Conservation (phyloP, 805 yeast genomes). For the Schwanniomyces yamadae region DNA sequence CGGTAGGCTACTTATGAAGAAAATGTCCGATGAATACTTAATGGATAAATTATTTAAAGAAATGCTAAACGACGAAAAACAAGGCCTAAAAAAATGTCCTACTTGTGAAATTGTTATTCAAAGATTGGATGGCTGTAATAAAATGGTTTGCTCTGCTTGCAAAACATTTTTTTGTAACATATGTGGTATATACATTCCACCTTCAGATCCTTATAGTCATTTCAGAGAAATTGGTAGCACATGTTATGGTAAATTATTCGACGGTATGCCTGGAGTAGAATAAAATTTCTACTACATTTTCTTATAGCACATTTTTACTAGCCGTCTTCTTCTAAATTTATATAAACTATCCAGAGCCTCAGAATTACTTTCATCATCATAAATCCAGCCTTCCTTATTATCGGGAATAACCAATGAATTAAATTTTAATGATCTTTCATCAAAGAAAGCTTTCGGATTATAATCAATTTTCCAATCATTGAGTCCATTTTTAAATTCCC, state of each 20-base stretch:
- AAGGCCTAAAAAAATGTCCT: slow-evolving; percentile 52
- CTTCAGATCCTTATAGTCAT: slow-evolving; percentile 52
- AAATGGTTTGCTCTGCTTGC: slow-evolving; percentile 57
- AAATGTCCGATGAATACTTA: slow-evolving; percentile 43
- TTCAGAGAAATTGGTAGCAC: slow-evolving; percentile 38
- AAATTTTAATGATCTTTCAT: slow-evolving; percentile 38
- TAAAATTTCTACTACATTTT: slow-evolving; percentile 20
- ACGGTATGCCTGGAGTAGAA: slow-evolving; percentile 43
- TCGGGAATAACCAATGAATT: slow-evolving; percentile 18
- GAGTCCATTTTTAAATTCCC: slow-evolving; percentile 63
- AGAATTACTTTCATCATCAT: slow-evolving; percentile 27
- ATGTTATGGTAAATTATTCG: slow-evolving; percentile 53
- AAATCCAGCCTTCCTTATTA: slow-evolving; percentile 50
- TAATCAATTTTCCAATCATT: slow-evolving; percentile 66
- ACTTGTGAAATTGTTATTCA: slow-evolving; percentile 49
- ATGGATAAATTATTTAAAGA: slow-evolving; percentile 49
- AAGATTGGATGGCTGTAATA: slow-evolving; percentile 63
- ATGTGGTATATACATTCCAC: slow-evolving; percentile 45
- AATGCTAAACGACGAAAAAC: slow-evolving; percentile 40
- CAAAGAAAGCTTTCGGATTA: slow-evolving; percentile 52
- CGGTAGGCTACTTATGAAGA: slow-evolving; percentile 43
- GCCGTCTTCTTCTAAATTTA: slow-evolving; percentile 57
- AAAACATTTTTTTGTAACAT: slow-evolving; percentile 50
- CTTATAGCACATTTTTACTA: slow-evolving; percentile 52
- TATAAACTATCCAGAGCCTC: slow-evolving; percentile 36